These are phyloP conservation scores for Citrus australasica DNA, from an alignment of 345 rosid species.

Conservation along the genomic window DNA sequence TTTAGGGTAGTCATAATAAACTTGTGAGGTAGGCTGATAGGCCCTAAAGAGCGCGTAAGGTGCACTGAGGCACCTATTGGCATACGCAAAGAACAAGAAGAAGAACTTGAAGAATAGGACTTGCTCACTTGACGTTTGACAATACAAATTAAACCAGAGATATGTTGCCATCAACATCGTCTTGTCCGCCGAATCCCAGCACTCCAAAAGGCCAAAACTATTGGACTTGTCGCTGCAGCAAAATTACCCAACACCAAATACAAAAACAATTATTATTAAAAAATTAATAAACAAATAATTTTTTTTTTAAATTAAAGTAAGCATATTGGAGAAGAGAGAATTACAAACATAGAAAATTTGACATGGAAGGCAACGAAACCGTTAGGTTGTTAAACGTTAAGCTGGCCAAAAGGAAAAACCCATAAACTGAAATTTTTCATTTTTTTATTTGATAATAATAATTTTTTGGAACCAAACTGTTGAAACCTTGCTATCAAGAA, in stretches of 20 bases:
- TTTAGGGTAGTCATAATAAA: no score
- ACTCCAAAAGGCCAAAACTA: neutral
- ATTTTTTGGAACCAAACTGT: constrained; percentile 14
- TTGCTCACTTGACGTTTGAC: neutral
- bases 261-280: neutral
- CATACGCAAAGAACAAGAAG: neutral
- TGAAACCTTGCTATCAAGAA: constrained; percentile 17
- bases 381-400: constrained; percentile 20
- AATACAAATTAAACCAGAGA: constrained; percentile 19
- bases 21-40: no score
- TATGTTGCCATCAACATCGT: constrained; percentile 27
- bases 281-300: neutral
- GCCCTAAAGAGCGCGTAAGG: neutral
- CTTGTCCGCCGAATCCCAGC: constrained; percentile 29
- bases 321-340: no score
- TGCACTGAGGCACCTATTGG: neutral
- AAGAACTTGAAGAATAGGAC: neutral
- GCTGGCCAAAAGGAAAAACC: neutral
- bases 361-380: constrained; percentile 21
- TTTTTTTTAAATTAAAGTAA: no score
- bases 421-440: neutral
- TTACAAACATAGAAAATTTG: no score
- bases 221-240: neutral
- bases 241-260: neutral
- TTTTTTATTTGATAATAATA: neutral